Base-by-base conservation (phyloP, 306 rosid genomes). In the Erythrophleum fordii region DNA sequence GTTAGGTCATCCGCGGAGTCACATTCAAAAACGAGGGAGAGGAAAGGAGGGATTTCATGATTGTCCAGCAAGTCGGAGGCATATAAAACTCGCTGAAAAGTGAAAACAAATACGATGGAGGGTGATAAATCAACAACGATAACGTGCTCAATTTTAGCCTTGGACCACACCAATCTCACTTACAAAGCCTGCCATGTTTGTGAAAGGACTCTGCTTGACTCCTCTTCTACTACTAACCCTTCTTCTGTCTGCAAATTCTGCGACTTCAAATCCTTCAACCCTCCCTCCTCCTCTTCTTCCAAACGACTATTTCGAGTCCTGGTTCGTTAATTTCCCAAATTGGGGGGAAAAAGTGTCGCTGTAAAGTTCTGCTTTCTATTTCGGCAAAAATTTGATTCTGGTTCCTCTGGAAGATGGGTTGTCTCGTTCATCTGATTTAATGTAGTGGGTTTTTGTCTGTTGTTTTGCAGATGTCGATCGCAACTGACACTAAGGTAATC, bases 221-320 rank as follows among this genome's bases (percentile, higher is more conserved):
- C 23, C 55, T 55, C 78, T 52, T 83, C 89, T 23, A 13, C 51
- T 45, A 61, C 67, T 42, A 51, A 11, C 3, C 18, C 75, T 44
- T 75, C 84, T 51, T 39, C 52, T 18, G 73, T 74, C 71, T 92
- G 97, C 82, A 81, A 82, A 55, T 82, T 77, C 83, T 93, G 97
- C 91, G 72, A 64, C 68, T 49, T 79, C 56, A 85, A 78, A 42
- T 14, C 87, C 80, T 72, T 72, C 84, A 81, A 87, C 69, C 78
- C 85, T 34, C 11, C 68, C 20, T 5, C 31, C 35, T 76, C 83
- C 71, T 51, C 84, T 5, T 55, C 76, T 58, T 74, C 92, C 86
- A 87, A 91, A 84, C 93, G 91, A 69, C 84, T 91, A 65, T 91
- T 91, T 55, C 97, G 93, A 56, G 35, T 93, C 78, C 85, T 91